These are phyloP conservation scores for Xylariaceae sp. DNA, from an alignment of 2,329 filamentous ascomycete genomes.

Conservation along the genomic window DNA sequence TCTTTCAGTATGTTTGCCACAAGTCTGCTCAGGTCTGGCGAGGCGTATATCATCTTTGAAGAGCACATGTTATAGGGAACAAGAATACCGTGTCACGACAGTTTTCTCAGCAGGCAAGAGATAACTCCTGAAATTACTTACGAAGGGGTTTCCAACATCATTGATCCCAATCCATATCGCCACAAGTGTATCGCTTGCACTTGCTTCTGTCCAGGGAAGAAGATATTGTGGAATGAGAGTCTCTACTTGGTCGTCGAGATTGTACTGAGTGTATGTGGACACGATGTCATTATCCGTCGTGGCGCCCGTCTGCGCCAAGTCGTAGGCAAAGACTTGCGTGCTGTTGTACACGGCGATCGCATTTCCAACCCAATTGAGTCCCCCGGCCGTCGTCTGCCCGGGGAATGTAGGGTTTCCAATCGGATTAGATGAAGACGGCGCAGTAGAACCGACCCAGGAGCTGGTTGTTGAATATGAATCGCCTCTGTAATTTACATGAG, in stretches of 20 bases:
- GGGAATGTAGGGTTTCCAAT: conserved; percentile 52
- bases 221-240: conserved; percentile 18
- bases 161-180: conserved; percentile 30
- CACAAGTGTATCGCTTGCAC: conserved; percentile 19
- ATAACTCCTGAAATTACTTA: too few species aligned
- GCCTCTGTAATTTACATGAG: conserved; percentile 22
- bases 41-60: too few species aligned
- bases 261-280: conserved; percentile 17
- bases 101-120: too few species aligned
- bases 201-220: conserved; percentile 3
- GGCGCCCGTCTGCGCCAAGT: conserved; percentile 41
- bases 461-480: conserved; percentile 54
- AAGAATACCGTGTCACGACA: too few species aligned
- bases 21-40: too few species aligned
- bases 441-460: conserved; percentile 42
- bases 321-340: conserved; percentile 37
- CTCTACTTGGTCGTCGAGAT: conserved; percentile 26
- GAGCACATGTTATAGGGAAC: too few species aligned
- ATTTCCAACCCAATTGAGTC: conserved; percentile 39
- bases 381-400: conserved; percentile 35
- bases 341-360: conserved; percentile 34
- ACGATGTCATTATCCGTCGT: conserved; percentile 42
- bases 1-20: too few species aligned
- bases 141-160: conserved; percentile 30
- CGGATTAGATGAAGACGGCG: conserved; percentile 47